These are phyloP conservation scores for Thecaphora thlaspeos DNA, from an alignment of 1,284 basidiomycete genomes.

Conservation along the genomic window DNA sequence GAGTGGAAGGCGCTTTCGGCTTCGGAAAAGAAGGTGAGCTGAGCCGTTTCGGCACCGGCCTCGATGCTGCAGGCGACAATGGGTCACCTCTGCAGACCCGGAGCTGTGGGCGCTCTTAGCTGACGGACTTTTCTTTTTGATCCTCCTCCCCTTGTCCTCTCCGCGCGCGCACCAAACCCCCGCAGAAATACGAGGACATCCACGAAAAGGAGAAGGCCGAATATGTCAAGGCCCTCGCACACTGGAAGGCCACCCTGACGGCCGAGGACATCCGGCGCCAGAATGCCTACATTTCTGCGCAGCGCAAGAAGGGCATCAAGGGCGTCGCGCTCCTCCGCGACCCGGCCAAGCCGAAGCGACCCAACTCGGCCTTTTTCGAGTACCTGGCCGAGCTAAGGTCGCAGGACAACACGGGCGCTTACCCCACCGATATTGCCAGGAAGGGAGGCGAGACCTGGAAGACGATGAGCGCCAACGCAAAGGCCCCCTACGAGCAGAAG, in stretches of 20 bases:
- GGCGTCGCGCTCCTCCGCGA: slow-evolving; percentile 38
- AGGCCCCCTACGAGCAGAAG: slow-evolving; percentile 38
- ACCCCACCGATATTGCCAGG: slow-evolving; percentile 34
- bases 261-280: slow-evolving; percentile 52
- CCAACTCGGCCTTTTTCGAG: slow-evolving; percentile 44
- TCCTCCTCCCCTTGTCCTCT: not conserved
- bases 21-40: slow-evolving; percentile 28
- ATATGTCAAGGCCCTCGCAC: slow-evolving; percentile 42
- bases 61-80: too few species aligned
- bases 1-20: slow-evolving; percentile 42
- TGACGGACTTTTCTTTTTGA: too few species aligned
- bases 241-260: slow-evolving; percentile 44
- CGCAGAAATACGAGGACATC: slow-evolving; percentile 28
- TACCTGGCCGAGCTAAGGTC: slow-evolving; percentile 44
- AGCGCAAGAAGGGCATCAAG: slow-evolving; percentile 46
- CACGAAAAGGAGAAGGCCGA: slow-evolving; percentile 35
- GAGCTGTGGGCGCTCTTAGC: too few species aligned
- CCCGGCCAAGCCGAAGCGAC: slow-evolving; percentile 46
- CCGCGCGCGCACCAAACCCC: not conserved
- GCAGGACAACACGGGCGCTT: slow-evolving; percentile 17
- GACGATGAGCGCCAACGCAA: slow-evolving; percentile 32
- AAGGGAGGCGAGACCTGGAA: slow-evolving; percentile 42
- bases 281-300: slow-evolving; percentile 44
- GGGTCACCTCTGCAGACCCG: too few species aligned
- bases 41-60: too few species aligned